A percentile compares a stretch with the other conserved stretches of the same genome.
Evolutionary conservation across 2,329 filamentous ascomycete species (phyloP).

Genomic region (Stemphylium vesicarium): DNA sequence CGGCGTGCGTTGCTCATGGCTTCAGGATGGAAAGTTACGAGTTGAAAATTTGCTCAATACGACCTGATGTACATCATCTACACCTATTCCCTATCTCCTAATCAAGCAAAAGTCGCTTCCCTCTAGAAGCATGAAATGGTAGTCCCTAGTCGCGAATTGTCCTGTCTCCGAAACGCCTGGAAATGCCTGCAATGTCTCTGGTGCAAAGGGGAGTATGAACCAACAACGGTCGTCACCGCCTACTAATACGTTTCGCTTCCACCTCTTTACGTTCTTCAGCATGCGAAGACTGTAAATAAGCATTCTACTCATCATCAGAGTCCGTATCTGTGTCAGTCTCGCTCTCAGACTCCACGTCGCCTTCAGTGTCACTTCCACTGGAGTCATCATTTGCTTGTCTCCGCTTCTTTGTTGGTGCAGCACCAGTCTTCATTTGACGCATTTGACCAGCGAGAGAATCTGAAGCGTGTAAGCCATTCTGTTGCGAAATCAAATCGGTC

Average conservation of each 20-base stretch:
- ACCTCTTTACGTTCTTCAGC: background rate
- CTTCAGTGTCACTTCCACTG: conserved; percentile 68
- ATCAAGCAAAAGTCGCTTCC: conserved; percentile 9
- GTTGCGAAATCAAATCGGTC: conserved; percentile 1
- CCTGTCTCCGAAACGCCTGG: conserved; percentile 30
- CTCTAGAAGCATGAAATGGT: conserved; percentile 7
- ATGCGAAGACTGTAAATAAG: background rate
- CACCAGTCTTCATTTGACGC: conserved; percentile 80
- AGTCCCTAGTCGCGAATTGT: conserved; percentile 7
- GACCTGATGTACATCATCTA: conserved; percentile 20
- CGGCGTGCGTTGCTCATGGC: no score
- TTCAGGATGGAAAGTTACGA: no score
- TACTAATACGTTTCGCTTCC: conserved; percentile 6
- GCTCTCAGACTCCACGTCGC: conserved; percentile 62
- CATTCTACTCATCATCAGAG: conserved; percentile 47
- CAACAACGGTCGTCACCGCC: conserved; percentile 1
- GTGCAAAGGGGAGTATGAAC: conserved; percentile 3
- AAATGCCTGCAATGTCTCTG: conserved; percentile 28
- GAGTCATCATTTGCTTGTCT: conserved; percentile 66
- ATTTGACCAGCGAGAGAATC: conserved; percentile 92
- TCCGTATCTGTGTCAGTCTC: conserved; percentile 57
- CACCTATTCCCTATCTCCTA: conserved; percentile 10
- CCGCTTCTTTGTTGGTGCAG: conserved; percentile 61
- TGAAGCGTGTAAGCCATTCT: conserved; percentile 50
- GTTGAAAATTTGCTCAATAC: background rate